A percentile compares a stretch with the other conserved stretches of the same genome.
These are phyloP conservation scores for Zymoseptoria brevis DNA, from an alignment of 2,329 filamentous ascomycete species.

Conservation along the genomic window DNA sequence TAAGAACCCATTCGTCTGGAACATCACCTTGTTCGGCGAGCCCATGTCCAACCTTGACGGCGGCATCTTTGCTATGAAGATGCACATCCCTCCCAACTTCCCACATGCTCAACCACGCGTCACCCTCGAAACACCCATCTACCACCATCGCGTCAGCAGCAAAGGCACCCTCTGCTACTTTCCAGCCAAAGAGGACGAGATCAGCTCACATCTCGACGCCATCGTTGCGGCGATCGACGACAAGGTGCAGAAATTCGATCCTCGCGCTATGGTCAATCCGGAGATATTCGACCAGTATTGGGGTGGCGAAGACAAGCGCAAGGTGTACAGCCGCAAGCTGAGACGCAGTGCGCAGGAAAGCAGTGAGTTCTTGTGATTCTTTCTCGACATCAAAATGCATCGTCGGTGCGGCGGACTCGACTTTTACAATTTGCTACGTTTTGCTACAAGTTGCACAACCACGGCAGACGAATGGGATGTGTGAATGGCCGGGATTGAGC, in stretches of 20 bases:
- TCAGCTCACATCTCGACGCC: slow-evolving; percentile 73
- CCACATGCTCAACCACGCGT: slow-evolving; percentile 83
- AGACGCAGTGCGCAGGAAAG: slow-evolving; percentile 63
- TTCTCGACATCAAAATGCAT: not conserved
- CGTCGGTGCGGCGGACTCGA: not conserved
- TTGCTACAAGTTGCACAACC: not conserved
- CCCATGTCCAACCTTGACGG: slow-evolving; percentile 92
- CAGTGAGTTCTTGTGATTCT: slow-evolving; percentile 31
- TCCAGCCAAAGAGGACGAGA: slow-evolving; percentile 62
- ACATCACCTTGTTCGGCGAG: slow-evolving; percentile 78
- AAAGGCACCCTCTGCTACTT: slow-evolving; percentile 81
- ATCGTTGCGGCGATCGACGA: slow-evolving; percentile 81
- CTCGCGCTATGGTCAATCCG: slow-evolving; percentile 74
- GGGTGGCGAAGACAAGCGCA: slow-evolving; percentile 71
- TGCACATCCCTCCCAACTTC: slow-evolving; percentile 75
- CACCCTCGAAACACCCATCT: slow-evolving; percentile 70
- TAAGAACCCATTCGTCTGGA: slow-evolving; percentile 83
- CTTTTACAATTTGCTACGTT: not conserved
- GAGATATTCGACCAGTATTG: slow-evolving; percentile 83
- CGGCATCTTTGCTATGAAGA: slow-evolving; percentile 73
- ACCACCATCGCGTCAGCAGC: slow-evolving; percentile 74
- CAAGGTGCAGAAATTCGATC: slow-evolving; percentile 80
- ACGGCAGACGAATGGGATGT: not conserved
- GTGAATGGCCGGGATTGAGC: not conserved
- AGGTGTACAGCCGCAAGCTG: slow-evolving; percentile 73